A percentile compares a stretch with the other conserved stretches of the same genome.
These are phyloP conservation scores for Suillus spraguei DNA, from an alignment of 768 basidiomycete species.

Conservation along the genomic window DNA sequence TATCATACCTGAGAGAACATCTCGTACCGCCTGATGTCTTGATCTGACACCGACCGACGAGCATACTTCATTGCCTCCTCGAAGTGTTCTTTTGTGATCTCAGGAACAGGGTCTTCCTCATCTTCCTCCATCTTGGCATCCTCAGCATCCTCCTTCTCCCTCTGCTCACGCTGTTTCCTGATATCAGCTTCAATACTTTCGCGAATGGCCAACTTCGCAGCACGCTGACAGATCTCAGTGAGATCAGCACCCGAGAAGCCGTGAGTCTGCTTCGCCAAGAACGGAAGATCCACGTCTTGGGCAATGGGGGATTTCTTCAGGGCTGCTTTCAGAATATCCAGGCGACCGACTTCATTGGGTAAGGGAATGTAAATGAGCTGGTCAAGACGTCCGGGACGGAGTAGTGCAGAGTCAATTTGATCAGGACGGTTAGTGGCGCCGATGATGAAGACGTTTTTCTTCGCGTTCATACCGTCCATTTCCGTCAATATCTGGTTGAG, in stretches of 20 bases:
- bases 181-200: conserved; percentile 95
- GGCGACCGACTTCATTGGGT: conserved; percentile 89
- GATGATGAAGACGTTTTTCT: conserved; percentile 99
- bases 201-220: conserved; percentile 95
- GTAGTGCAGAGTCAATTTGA: conserved; percentile 90
- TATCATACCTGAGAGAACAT: conserved; percentile 87
- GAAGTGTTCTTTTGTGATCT: conserved; percentile 91
- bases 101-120: conserved; percentile 80
- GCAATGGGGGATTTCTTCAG: conserved; percentile 93
- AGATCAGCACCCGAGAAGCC: conserved; percentile 99
- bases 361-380: conserved; percentile 99
- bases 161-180: conserved; percentile 72
- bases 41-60: conserved; percentile 94
- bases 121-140: conserved; percentile 76
- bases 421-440: conserved; percentile 97
- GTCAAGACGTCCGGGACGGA: conserved; percentile 97
- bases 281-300: conserved; percentile 77
- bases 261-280: conserved; percentile 90
- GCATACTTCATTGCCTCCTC: conserved; percentile 99
- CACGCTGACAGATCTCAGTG: conserved; percentile 98
- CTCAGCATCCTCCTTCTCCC: conserved; percentile 78
- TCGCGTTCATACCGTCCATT: conserved; percentile 98
- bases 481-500: conserved; percentile 97
- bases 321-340: conserved; percentile 88
- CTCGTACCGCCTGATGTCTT: conserved; percentile 97